Base-by-base conservation (phyloP, 2,329 filamentous ascomycete species). In the Pseudogymnoascus sp. region DNA sequence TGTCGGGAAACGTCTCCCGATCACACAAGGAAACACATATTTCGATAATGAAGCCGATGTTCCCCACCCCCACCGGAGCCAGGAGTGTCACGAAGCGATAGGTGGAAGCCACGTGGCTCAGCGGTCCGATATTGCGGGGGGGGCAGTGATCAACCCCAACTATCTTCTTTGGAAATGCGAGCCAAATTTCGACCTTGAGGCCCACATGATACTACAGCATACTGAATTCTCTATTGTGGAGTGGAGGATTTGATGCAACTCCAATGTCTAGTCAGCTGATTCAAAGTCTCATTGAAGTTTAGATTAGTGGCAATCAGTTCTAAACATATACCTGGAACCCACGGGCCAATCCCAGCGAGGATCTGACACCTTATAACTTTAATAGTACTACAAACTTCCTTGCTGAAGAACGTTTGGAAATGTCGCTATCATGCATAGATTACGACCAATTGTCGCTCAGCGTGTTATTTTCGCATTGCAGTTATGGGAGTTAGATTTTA, bases 61-160 rank as follows among this genome's bases (percentile, higher is more conserved):
- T 55, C 49, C 49, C 49, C 49, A 55, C 49, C 49, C 49, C 49
- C 49, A 12, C 49, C 49, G 49, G 49, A 55, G 14, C 29, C 6
- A 5, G 26, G 14, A 6, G 26, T 19, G 45, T 12, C 45, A 33
- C n/a, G 29, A 55, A 55, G 49, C 49, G 49, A 55, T 55, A 55
- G 49, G 49, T 55, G 49, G 49, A 33, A 55, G 19, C 49, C 26
- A 33, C n/a, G n/a, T 55, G 49, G 49, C 26, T 19, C n/a, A 19
- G n/a, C 49, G 49, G 49, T 19, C 49, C 49, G 49, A 7, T 19
- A 55, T 33, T 55, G 49, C 49, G 49, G 49, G 49, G 49, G n/a
- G 10, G 7, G 29, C 4, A 33, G n/a, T 10, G 6, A 31, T 31
- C 49, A 55, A 55, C 12, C n/a, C 12, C 49, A 33, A 19, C 26